phyloP scores from a whole-genome alignment of 2,329 filamentous ascomycete species.

The Domatiomyces catenatus region DNA sequence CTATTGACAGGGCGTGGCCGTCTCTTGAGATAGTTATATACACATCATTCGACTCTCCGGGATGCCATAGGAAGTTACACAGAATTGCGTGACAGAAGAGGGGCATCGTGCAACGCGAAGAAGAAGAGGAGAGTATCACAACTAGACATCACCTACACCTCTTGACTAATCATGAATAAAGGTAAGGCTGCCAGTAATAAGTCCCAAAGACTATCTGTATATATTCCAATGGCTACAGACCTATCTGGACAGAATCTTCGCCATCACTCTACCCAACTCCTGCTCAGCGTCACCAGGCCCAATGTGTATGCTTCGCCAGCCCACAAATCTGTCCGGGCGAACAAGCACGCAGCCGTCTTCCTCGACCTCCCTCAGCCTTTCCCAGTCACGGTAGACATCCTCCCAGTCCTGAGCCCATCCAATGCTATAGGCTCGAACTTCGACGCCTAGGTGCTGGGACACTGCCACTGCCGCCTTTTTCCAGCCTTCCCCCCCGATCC shows the following conservation, averaged over 20 bases:
- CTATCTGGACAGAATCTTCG: conserved; percentile 9
- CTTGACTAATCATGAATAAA: no score
- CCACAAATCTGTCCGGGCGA: conserved; percentile 44
- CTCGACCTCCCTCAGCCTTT: conserved; percentile 35
- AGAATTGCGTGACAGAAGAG: no score
- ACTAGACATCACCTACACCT: no score
- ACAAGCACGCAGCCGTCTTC: conserved; percentile 45
- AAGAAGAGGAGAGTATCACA: no score
- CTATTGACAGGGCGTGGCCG: no score
- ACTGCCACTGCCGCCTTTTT: conserved; percentile 33
- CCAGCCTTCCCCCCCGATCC: conserved; percentile 43
- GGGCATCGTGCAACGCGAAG: no score
- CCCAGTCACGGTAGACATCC: conserved; percentile 49
- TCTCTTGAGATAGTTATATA: background rate
- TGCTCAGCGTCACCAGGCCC: conserved; percentile 2
- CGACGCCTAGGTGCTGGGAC: conserved; percentile 27
- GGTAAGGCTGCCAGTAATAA: no score
- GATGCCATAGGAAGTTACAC: no score
- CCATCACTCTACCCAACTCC: conserved; percentile 1
- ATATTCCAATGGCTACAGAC: no score
- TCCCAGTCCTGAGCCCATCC: conserved; percentile 45
- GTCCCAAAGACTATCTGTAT: no score
- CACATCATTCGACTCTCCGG: background rate
- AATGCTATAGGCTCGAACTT: conserved; percentile 37
- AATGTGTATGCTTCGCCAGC: conserved; percentile 30